Base-by-base conservation (phyloP, 116 monocot genomes). In the Phalaenopsis hybrid region DNA sequence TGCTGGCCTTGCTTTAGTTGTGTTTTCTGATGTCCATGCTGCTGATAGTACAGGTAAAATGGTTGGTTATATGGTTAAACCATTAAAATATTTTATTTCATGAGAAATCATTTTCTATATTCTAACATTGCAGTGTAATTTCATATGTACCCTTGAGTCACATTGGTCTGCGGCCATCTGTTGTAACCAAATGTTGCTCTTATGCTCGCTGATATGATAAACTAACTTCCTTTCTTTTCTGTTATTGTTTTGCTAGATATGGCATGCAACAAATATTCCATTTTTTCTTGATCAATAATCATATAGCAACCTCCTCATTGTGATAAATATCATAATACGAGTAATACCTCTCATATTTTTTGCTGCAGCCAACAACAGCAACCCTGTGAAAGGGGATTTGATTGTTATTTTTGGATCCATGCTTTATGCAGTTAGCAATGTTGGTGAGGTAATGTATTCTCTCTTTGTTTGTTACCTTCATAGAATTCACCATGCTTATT, bases 11-110 rank as follows among this genome's bases (percentile, higher is more conserved):
- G 83, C 93, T 34, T 44, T 91, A 65, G 97, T 94, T 58, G 86
- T 94, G 31, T 94, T 94, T 79, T 97, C 97, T 75, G 97, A 97
- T 89, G 94, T 97, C 34, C 94, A 94, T 91, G 78, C 91, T 16
- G 73, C 78, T 74, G 97, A 91, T 74, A 82, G 91, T 81, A 84
- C 84, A 85, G 87, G 96, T 96, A 94, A 11, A 20, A 9, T 33
- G 37, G 37, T 3, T 37, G 63, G 23, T 21, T 23, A 63, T 63
- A 63, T 6, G 2, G 23, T 63, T 23, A 5, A 63, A 18, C 20
- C 4, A n/a, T 63, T n/a, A n/a, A 6, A 21, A 63, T 13, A 15
- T 57, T 57, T 57, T 57, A 18, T 57, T 57, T 57, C 57, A 57
- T 57, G 11, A 57, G 7, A 8, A 46, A 46, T 46, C 46, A 46